These are phyloP conservation scores for Cystobasidium slooffiae DNA, from an alignment of 1,284 basidiomycete species.

Conservation along the genomic window DNA sequence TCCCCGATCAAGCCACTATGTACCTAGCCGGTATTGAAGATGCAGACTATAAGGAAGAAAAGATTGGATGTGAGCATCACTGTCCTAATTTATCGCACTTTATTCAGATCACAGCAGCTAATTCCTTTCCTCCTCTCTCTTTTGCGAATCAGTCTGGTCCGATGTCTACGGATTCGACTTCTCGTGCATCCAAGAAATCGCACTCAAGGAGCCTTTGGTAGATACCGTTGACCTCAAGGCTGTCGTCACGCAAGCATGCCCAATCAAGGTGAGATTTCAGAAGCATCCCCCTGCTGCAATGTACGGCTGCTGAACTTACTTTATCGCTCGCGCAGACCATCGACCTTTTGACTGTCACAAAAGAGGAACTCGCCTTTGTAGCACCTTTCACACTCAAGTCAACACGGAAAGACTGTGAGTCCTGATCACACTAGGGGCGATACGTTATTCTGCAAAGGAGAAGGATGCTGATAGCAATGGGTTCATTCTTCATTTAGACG, in stretches of 20 bases:
- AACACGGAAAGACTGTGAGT: conserved; percentile 89
- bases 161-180: conserved; percentile 99
- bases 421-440: neutral
- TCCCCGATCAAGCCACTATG: conserved; percentile 92
- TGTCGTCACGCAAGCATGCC: conserved; percentile 85
- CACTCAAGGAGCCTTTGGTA: conserved; percentile 91
- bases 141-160: conserved; percentile 79
- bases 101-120: no score
- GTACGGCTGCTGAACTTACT: neutral
- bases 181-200: conserved; percentile 99
- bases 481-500: conserved; percentile 63
- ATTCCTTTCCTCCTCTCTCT: no score
- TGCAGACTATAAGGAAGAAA: conserved; percentile 99
- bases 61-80: conserved; percentile 84
- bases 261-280: conserved; percentile 69
- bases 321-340: conserved; percentile 67
- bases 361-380: conserved; percentile 90
- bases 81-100: no score
- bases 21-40: conserved; percentile 98
- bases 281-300: neutral
- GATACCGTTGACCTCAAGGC: conserved; percentile 95
- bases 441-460: neutral
- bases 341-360: conserved; percentile 86
- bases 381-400: conserved; percentile 79
- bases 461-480: neutral